Evolutionary conservation across 2,329 filamentous ascomycete species (phyloP).

Genomic region (Stemphylium beticola): DNA sequence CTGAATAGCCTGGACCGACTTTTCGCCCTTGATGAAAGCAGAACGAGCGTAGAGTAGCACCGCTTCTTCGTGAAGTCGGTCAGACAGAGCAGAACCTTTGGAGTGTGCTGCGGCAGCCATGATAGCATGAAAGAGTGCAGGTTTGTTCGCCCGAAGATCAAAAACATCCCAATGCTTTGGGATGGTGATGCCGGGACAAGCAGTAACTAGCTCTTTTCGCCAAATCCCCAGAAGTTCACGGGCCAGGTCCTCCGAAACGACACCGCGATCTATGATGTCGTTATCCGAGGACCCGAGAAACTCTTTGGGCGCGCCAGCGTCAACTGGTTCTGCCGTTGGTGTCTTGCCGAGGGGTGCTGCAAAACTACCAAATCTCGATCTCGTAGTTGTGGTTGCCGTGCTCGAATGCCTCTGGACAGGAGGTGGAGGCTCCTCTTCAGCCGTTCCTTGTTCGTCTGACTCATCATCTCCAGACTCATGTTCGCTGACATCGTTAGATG

Average conservation of each 20-base stretch:
- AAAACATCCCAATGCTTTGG: slow-evolving; percentile 40
- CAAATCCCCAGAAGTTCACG: slow-evolving; percentile 40
- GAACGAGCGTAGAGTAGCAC: slow-evolving; percentile 42
- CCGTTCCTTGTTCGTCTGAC: slow-evolving; percentile 24
- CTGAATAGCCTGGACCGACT: slow-evolving; percentile 45
- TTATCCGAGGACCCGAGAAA: slow-evolving; percentile 32
- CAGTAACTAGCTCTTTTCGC: slow-evolving; percentile 35
- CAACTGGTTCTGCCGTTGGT: slow-evolving; percentile 5
- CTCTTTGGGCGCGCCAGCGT: slow-evolving; percentile 23
- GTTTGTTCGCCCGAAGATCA: slow-evolving; percentile 39
- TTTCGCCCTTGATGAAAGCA: slow-evolving; percentile 47
- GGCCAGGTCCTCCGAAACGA: slow-evolving; percentile 38
- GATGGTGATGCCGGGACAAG: slow-evolving; percentile 41
- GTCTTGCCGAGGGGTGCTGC: slow-evolving; percentile 4
- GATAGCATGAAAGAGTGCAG: slow-evolving; percentile 44
- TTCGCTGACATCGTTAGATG: slow-evolving; percentile 34
- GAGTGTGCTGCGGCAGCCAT: slow-evolving; percentile 47
- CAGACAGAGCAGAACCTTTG: slow-evolving; percentile 40
- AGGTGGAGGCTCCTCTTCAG: slow-evolving; percentile 24
- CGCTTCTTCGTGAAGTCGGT: slow-evolving; percentile 43
- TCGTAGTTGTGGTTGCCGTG: slow-evolving; percentile 13
- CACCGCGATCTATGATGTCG: slow-evolving; percentile 44
- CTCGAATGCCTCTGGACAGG: slow-evolving; percentile 20
- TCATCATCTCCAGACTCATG: slow-evolving; percentile 39
- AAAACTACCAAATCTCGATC: slow-evolving; percentile 16